Evolutionary conservation across 352 stramenopile genomes (phyloP).

Genomic region (Pythium sukuiense): DNA sequence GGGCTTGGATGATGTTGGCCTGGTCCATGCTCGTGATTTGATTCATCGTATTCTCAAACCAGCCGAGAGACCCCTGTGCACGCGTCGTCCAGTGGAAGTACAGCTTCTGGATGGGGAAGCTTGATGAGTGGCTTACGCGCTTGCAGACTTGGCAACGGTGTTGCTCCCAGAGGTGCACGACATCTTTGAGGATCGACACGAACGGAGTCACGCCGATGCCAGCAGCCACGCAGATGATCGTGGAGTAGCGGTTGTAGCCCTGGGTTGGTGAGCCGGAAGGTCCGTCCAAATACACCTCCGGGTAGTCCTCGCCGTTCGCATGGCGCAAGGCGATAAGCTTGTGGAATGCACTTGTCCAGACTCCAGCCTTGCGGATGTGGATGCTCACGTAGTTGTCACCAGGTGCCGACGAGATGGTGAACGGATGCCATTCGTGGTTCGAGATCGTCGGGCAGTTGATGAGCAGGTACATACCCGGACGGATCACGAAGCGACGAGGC

Average conservation of each 20-base stretch:
- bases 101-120: constrained; percentile 78
- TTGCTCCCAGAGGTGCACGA: constrained; percentile 73
- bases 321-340: constrained; percentile 63
- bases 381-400: constrained; percentile 81
- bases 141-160: constrained; percentile 77
- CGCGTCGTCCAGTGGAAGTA: constrained; percentile 90
- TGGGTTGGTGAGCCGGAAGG: constrained; percentile 72
- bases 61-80: constrained; percentile 72
- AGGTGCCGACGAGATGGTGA: constrained; percentile 89
- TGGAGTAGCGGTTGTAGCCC: constrained; percentile 76
- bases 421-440: constrained; percentile 88
- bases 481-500: constrained; percentile 65
- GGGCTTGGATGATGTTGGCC: constrained; percentile 77
- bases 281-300: constrained; percentile 69
- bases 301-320: constrained; percentile 59
- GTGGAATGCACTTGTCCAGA: constrained; percentile 72
- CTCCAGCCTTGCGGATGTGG: constrained; percentile 72
- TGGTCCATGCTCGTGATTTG: constrained; percentile 74
- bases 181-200: constrained; percentile 75
- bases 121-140: constrained; percentile 62
- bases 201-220: constrained; percentile 86
- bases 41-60: constrained; percentile 88
- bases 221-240: constrained; percentile 66
- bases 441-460: constrained; percentile 85
- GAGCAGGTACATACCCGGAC: constrained; percentile 87